Evolutionary conservation across 2,329 filamentous ascomycete genomes (phyloP).

Genomic region (Sclerotinia nivalis): DNA sequence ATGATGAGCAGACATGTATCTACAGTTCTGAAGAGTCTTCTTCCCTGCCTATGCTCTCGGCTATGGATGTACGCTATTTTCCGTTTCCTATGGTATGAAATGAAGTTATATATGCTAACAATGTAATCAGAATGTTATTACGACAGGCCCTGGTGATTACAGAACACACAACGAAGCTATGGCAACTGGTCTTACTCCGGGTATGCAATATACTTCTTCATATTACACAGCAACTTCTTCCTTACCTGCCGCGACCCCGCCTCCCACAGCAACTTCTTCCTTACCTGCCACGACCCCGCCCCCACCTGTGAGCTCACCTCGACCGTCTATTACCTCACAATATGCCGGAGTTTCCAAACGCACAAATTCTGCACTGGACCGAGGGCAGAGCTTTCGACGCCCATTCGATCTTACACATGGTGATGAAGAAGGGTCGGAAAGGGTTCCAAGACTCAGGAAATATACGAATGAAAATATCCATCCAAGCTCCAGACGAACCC

Average conservation of each 20-base stretch:
- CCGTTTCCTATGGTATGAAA: not conserved
- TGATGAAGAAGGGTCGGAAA: not conserved
- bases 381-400: not conserved
- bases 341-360: not conserved
- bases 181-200: not conserved
- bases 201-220: not conserved
- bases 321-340: too few relatives aligned
- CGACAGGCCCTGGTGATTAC: not conserved
- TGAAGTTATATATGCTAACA: not conserved
- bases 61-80: not conserved
- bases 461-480: not conserved
- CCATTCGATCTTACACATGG: not conserved
- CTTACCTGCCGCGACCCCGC: not conserved
- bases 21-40: not conserved
- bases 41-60: not conserved
- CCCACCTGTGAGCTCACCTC: not conserved
- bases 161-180: not conserved
- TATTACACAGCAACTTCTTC: not conserved
- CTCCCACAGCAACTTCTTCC: not conserved
- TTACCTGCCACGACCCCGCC: not conserved
- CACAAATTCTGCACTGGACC: not conserved
- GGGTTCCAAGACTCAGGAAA: not conserved
- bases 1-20: not conserved
- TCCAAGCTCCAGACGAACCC: not conserved
- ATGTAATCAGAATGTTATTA: not conserved